Evolutionary conservation across 2,329 filamentous ascomycete species (phyloP), one percentile per base, ranked within the genome.

Genomic region (Ceratocystis lukuohia): DNA sequence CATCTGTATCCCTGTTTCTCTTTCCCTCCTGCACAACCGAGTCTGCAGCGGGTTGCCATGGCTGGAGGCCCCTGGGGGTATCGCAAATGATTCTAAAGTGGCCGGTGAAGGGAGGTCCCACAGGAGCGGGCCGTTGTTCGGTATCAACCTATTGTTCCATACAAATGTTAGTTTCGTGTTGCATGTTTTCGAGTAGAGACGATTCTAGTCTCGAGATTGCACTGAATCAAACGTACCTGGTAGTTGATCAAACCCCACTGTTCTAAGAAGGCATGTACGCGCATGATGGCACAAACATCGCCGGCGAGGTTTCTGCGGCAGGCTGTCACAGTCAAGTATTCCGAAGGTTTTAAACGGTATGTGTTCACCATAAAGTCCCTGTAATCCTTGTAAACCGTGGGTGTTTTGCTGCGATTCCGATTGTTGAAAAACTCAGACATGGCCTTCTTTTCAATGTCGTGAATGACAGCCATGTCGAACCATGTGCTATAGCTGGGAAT

Each of bases 341-440:
- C 94, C 65, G 91, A 84, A 4, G 94, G 94, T 74, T 97, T 99
- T 66, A 99, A 80, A 46, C 94, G 88, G 77, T 99, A 99, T 15
- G 94, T 97, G 79, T 99, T 99, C 79, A 99, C 91, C 94, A 99
- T 99, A 74, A 99, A 99, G 74, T 99, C 94, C 71, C 94, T 88
- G 77, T 99, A 99, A 74, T 99, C 94, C 77, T 97, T 97, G 80
- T 99, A 99, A 25, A 97, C 90, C 62, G 91, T 87, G 0, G 91
- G 88, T 0, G 94, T 99, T 79, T 99, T 99, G 85, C 94, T 97
- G 72, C 94, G 88, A 77, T 99, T 99, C 68, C 94, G 86, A 75
- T 86, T 93, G 79, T 99, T 99, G 84, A 99, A 99, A 78, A 97
- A 99, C 75, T 99, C 94, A 22, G 93, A 91, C 70, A 99, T 82